Evolutionary conservation across 768 basidiomycete genomes (phyloP).

Genomic region (Boletus barrowsii): DNA sequence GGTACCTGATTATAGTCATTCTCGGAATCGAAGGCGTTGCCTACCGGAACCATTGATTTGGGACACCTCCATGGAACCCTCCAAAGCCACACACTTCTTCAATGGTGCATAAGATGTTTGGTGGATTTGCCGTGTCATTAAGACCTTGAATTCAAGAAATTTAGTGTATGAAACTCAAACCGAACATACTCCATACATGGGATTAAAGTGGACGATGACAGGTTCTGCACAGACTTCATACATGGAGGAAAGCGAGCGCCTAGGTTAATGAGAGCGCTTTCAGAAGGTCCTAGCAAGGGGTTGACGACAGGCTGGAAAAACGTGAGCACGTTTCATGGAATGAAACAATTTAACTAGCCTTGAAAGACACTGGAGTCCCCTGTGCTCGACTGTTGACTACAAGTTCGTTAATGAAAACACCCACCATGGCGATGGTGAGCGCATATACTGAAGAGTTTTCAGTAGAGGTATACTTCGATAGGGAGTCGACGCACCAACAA

Average conservation of each 20-base stretch:
- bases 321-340: slow-evolving; percentile 5
- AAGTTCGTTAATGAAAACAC: slow-evolving; percentile 81
- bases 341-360: slow-evolving; percentile 43
- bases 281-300: slow-evolving; percentile 88
- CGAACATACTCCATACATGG: slow-evolving; percentile 47
- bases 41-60: slow-evolving; percentile 58
- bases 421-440: slow-evolving; percentile 64
- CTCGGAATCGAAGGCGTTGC: slow-evolving; percentile 38
- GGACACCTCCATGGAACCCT: slow-evolving; percentile 48
- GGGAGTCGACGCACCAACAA: slow-evolving; percentile 53
- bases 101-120: slow-evolving; percentile 64
- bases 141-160: slow-evolving; percentile 45
- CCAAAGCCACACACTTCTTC: slow-evolving; percentile 89
- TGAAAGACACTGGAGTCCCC: slow-evolving; percentile 82
- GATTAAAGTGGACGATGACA: slow-evolving; percentile 53
- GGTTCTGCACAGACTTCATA: slow-evolving; percentile 67
- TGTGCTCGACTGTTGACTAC: slow-evolving; percentile 71
- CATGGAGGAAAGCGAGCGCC: slow-evolving; percentile 94
- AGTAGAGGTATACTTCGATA: not conserved
- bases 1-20: slow-evolving; percentile 32
- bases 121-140: slow-evolving; percentile 82
- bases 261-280: slow-evolving; percentile 76
- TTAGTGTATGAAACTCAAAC: slow-evolving; percentile 11
- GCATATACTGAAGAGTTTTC: slow-evolving; percentile 50
- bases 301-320: slow-evolving; percentile 68